phyloP scores from a whole-genome alignment of 2,329 filamentous ascomycete genomes.

The Curvularia sp. region DNA sequence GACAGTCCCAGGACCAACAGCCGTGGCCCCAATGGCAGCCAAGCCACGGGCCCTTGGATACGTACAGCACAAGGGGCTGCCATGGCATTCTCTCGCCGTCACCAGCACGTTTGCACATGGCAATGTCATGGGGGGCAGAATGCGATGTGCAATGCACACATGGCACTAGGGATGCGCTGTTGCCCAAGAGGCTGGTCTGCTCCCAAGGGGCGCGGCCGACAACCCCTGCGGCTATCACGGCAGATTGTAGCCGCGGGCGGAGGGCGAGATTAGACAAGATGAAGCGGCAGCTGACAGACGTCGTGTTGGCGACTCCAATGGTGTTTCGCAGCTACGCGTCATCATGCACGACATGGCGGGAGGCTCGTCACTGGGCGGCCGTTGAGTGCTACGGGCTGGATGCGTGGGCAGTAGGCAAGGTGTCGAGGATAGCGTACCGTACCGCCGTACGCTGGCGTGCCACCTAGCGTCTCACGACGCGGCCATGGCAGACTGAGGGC shows the following conservation, averaged over 20 bases:
- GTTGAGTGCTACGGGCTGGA: background rate
- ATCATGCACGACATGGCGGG: constrained; percentile 16
- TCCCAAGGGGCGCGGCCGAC: background rate
- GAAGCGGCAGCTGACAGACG: constrained; percentile 10
- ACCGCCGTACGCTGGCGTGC: too few relatives aligned
- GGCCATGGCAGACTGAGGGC: background rate
- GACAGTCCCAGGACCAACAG: background rate
- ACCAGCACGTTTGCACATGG: background rate
- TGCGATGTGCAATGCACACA: background rate
- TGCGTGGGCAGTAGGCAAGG: too few relatives aligned
- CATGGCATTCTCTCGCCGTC: background rate
- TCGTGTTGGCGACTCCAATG: background rate
- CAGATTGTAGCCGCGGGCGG: background rate
- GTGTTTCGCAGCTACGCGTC: constrained; percentile 2
- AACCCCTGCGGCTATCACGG: constrained; percentile 15
- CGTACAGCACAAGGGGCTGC: too few relatives aligned
- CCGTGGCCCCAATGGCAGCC: background rate
- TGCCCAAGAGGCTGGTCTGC: constrained; percentile 4
- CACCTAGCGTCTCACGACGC: constrained; percentile 7
- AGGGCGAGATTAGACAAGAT: constrained; percentile 3
- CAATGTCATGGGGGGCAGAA: background rate
- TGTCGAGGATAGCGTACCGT: background rate
- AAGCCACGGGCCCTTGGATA: background rate
- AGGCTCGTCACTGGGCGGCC: background rate
- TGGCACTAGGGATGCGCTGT: background rate